phyloP scores from a whole-genome alignment of 495 filamentous ascomycete species.

The Lindgomyces ingoldianus region DNA sequence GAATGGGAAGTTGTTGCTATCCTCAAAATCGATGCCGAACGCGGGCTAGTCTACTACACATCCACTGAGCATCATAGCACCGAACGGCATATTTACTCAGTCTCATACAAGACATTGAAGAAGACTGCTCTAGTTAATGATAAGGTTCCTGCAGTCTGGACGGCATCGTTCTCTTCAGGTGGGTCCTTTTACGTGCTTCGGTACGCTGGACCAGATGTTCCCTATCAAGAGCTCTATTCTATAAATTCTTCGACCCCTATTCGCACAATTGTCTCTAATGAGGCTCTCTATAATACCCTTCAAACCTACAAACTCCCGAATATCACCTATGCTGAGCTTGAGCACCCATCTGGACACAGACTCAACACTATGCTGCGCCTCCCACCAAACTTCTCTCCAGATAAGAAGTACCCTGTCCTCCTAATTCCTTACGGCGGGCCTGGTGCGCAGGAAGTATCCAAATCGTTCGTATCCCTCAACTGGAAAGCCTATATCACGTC shows the following conservation, averaged over 20 bases:
- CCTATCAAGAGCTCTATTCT: slow-evolving; percentile 58
- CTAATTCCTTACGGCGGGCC: slow-evolving; percentile 61
- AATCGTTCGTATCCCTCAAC: slow-evolving; percentile 48
- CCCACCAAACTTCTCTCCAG: slow-evolving; percentile 29
- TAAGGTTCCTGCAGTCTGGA: slow-evolving; percentile 52
- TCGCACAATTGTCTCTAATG: slow-evolving; percentile 54
- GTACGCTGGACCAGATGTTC: slow-evolving; percentile 58
- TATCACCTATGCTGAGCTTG: slow-evolving; percentile 30
- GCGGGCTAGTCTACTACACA: slow-evolving; percentile 55
- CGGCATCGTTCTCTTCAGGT: slow-evolving; percentile 55
- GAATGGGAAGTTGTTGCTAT: slow-evolving; percentile 58
- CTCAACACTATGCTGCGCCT: slow-evolving; percentile 34
- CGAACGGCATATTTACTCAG: slow-evolving; percentile 57
- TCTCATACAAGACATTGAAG: slow-evolving; percentile 50
- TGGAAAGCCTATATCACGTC: slow-evolving; percentile 58
- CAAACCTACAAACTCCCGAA: slow-evolving; percentile 55
- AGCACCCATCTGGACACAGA: slow-evolving; percentile 26
- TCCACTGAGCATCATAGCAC: slow-evolving; percentile 58
- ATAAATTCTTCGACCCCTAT: slow-evolving; percentile 50
- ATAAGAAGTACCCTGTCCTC: slow-evolving; percentile 59
- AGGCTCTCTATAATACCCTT: slow-evolving; percentile 49
- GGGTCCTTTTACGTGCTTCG: slow-evolving; percentile 58
- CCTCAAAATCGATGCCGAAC: slow-evolving; percentile 52
- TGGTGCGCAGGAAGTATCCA: slow-evolving; percentile 53
- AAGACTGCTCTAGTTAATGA: slow-evolving; percentile 56